Base-by-base conservation (phyloP, 495 filamentous ascomycete species). In the Thermochaetoides thermophila region DNA sequence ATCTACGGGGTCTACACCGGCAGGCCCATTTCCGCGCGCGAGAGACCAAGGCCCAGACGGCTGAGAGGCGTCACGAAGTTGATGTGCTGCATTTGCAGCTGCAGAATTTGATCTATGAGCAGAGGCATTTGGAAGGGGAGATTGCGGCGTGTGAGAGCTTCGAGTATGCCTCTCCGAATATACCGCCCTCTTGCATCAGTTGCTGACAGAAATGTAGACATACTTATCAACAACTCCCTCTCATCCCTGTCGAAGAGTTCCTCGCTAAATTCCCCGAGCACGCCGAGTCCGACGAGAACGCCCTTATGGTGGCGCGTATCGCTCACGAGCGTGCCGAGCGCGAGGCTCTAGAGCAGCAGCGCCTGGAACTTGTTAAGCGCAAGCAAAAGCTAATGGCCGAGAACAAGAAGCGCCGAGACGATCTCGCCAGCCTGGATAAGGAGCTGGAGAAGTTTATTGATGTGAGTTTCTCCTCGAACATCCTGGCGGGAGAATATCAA, bases 61-160 rank as follows among this genome's bases (percentile, higher is more conserved):
- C 80, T 18, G 84, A 94, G 50, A 80, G 76, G 19, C 74, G 87
- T 16, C 78, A 84, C 50, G 85, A 94, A 55, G 82, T 95, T 33
- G 89, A 97, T 49, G 71, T 74, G 32, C 64, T 96, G 37, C 86
- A 95, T 59, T 69, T 97, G 13, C 78, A 91, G 50, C 64, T 96
- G 17, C 86, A 96, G 53, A 97, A 97, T 52, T 64, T 97, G 16
- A 87, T 91, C 56, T 97, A 97, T 53, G 89, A 97, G 55, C 84
- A 94, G 53, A 68, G 81, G 37, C 82, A 94, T 58, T 61, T 97
- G 38, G 71, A 76, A 28, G 82, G 83, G 15, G 91, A 97, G 57
- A 96, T 97, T 42, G 62, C 69, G 3, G 85, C 81, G 19, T 95
- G 91, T 57, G 81, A 89, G 49, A 76, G 74, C 23, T 96, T 92